phyloP scores from a whole-genome alignment of 257 asterid species.

The Rauvolfia tetraphylla region DNA sequence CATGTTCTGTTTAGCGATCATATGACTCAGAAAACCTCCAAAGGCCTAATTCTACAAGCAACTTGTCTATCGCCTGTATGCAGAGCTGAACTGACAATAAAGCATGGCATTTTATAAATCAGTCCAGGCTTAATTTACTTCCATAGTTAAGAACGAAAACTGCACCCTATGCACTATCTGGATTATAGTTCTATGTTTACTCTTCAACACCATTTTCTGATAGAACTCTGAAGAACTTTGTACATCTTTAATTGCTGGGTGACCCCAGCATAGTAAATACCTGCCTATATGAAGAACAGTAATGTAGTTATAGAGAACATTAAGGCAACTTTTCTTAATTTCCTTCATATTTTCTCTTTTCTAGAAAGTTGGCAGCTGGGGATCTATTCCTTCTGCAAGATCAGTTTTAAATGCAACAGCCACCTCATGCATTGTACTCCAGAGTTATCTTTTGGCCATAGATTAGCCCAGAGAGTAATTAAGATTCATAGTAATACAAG shows the following conservation, averaged over 20 bases:
- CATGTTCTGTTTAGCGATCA: neutral
- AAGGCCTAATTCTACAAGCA: neutral
- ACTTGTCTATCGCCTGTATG: neutral
- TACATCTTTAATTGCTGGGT: neutral
- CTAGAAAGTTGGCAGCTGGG: neutral
- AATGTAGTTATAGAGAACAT: neutral
- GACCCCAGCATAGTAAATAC: neutral
- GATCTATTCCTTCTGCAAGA: conserved; percentile 1
- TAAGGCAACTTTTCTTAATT: neutral
- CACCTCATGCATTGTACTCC: neutral
- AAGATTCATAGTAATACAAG: neutral
- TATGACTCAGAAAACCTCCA: neutral
- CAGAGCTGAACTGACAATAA: neutral
- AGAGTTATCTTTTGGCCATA: neutral
- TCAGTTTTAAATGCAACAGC: neutral
- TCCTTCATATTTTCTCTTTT: neutral
- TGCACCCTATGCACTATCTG: neutral
- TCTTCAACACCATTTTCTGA: neutral
- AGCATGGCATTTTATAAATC: neutral
- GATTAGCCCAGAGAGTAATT: neutral
- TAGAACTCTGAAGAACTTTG: neutral
- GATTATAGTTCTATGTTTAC: neutral
- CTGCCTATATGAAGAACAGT: neutral
- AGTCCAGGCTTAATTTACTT: neutral
- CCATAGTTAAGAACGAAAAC: neutral